Base-by-base conservation (phyloP, 2,329 filamentous ascomycete species). In the Neofusicoccum sp. region DNA sequence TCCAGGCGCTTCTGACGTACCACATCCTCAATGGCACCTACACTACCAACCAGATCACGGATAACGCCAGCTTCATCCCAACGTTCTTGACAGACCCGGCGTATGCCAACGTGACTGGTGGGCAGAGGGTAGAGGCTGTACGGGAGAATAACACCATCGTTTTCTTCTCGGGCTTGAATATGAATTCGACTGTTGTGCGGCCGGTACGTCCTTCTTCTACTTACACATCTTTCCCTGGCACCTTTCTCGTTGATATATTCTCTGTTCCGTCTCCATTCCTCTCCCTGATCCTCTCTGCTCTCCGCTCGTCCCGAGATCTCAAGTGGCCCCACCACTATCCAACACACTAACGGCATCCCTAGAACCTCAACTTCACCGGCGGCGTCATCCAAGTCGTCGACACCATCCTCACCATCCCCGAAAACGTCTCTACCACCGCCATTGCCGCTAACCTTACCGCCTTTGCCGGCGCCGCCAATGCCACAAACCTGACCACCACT, bases 91-190 rank as follows among this genome's bases (percentile, higher is more conserved):
- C 75, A 16, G 81, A 85, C 66, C 56, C 76, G 28, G 75, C 78
- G 0, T 89, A 83, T 70, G 77, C 82, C 66, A 87, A 87, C 63
- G 81, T 89, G 9, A 85, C 84, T 3, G 84, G 81, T 37, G 86
- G 85, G 1, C 87, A 89, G 71, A 78, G 83, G 8, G 80, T 89
- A 3, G 77, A 85, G 64, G 78, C 78, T 4, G 67, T 77, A n/a
- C 65, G 69, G 2, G 62, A 73, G 4, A 77, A 80, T 47, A 74
- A 76, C 34, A 77, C 78, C 5, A 80, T 84, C 1, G 77, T 77
- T 1, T 79, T 87, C 71, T 81, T 79, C 71, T 84, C 81, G 28
- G 87, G 85, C 1, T 70, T 85, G 6, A 79, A 81, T 58, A 71
- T 78, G 43, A 81, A 80, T 49, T 77, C 82, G 1, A 80, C 78